A percentile compares a stretch with the other conserved stretches of the same genome.
phyloP scores from a whole-genome alignment of 805 yeast genomes.

The Cyberlindnera euphorbiiphila region DNA sequence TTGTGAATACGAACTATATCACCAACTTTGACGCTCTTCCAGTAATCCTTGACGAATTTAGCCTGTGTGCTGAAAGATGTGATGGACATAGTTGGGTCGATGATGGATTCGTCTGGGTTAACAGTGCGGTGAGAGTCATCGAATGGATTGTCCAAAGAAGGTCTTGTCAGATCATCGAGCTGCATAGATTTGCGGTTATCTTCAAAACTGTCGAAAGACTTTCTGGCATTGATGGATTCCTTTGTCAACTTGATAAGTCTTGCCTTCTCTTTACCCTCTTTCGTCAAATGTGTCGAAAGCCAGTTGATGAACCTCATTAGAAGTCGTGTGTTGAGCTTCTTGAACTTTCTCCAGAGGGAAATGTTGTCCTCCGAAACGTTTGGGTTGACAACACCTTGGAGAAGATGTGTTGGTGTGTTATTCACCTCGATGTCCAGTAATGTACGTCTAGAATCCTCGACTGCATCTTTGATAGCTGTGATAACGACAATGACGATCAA shows the following conservation, averaged over 20 bases:
- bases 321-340: constrained; percentile 44
- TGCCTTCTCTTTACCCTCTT: constrained; percentile 35
- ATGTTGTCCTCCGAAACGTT: constrained; percentile 63
- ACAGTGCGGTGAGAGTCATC: constrained; percentile 27
- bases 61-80: constrained; percentile 44
- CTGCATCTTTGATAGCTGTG: constrained; percentile 75
- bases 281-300: constrained; percentile 24
- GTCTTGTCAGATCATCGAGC: constrained; percentile 26
- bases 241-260: constrained; percentile 26
- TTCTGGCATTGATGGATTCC: constrained; percentile 29
- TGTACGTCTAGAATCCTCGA: constrained; percentile 78
- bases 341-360: constrained; percentile 65
- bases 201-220: constrained; percentile 37
- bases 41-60: constrained; percentile 41
- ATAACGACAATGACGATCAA: constrained; percentile 70
- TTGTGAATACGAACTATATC: constrained; percentile 67
- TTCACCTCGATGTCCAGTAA: constrained; percentile 68
- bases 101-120: constrained; percentile 43
- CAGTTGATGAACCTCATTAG: constrained; percentile 9
- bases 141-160: constrained; percentile 26
- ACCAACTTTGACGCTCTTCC: constrained; percentile 75
- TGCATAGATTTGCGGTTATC: constrained; percentile 28
- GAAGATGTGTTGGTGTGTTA: constrained; percentile 65
- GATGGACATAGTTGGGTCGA: constrained; percentile 56
- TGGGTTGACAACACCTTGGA: constrained; percentile 49